Conservation (phyloP, 2,329 filamentous ascomycete genomes). For the Penicillium sp. region DNA sequence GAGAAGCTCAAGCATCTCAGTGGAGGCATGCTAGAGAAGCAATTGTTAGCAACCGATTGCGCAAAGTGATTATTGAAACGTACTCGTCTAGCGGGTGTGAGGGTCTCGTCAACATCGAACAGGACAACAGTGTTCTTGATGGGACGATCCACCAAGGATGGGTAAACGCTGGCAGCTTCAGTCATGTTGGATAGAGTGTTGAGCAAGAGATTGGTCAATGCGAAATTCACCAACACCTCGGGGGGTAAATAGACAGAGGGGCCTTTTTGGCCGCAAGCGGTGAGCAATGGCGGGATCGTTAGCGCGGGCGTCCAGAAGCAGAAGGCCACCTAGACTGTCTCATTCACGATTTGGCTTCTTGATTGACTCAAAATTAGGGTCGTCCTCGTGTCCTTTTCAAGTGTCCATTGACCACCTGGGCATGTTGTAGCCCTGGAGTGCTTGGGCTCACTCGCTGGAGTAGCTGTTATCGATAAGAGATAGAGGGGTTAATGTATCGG, state of each 20-base stretch:
- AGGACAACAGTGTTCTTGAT: constrained; percentile 91
- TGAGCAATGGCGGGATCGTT: constrained; percentile 22
- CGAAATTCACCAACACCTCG: constrained; percentile 7
- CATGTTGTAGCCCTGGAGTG: background rate
- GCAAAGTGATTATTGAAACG: constrained; percentile 26
- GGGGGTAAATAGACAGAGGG: constrained; percentile 20
- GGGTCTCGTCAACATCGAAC: constrained; percentile 94
- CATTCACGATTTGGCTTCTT: background rate
- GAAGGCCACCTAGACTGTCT: constrained; percentile 14
- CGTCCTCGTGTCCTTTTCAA: background rate
- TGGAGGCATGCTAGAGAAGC: constrained; percentile 61
- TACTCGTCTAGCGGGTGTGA: constrained; percentile 80
- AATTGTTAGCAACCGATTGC: constrained; percentile 5
- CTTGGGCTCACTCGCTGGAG: background rate
- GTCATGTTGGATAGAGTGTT: constrained; percentile 20
- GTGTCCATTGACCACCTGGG: background rate
- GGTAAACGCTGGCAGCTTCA: constrained; percentile 52
- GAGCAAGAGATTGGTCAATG: constrained; percentile 9
- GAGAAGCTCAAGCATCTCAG: constrained; percentile 82
- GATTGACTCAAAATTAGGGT: background rate
- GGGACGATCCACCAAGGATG: constrained; percentile 78
- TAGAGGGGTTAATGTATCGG: background rate
- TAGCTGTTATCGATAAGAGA: constrained; percentile 33
- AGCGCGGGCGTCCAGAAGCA: constrained; percentile 15
- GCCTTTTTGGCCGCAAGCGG: constrained; percentile 32